Percentiles rank a stretch among this genome's conserved stretches.
phyloP scores from a whole-genome alignment of 306 rosid genomes.

The Spatholobus suberectus region DNA sequence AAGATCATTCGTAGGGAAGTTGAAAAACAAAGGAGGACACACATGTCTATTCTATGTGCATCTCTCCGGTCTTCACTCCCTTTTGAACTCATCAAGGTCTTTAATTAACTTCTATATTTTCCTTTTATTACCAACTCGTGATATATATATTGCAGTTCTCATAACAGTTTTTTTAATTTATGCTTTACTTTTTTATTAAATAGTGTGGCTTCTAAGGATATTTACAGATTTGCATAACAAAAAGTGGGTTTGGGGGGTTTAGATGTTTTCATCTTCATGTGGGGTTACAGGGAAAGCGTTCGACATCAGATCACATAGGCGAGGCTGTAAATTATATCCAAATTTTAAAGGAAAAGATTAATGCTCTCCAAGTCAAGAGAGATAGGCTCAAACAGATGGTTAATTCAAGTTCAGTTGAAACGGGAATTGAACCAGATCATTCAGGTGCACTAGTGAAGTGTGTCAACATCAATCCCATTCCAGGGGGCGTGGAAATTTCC shows the following conservation, averaged over 20 bases:
- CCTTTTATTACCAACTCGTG: background rate
- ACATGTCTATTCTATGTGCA: constrained; percentile 40
- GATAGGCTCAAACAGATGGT: constrained; percentile 33
- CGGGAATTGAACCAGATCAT: constrained; percentile 10
- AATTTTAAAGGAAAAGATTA: constrained; percentile 35
- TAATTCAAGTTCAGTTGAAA: constrained; percentile 13
- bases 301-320: constrained; percentile 45
- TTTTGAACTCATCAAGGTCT: constrained; percentile 46
- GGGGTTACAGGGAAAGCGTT: constrained; percentile 49
- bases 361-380: constrained; percentile 39
- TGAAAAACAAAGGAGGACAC: constrained; percentile 42
- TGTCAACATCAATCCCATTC: constrained; percentile 29
- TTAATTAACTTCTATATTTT: background rate
- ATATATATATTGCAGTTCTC: background rate
- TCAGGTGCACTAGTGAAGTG: constrained; percentile 14
- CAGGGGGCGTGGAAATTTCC: constrained; percentile 38
- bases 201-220: background rate
- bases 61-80: constrained; percentile 46
- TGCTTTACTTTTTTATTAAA: background rate
- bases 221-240: background rate
- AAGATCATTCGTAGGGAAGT: constrained; percentile 48
- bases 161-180: background rate
- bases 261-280: background rate
- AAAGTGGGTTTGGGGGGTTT: constrained; percentile 1
- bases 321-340: constrained; percentile 45